A percentile compares a stretch with the other conserved stretches of the same genome.
Conservation (phyloP, 2,329 filamentous ascomycete species). For the Penicillium nordicum region DNA sequence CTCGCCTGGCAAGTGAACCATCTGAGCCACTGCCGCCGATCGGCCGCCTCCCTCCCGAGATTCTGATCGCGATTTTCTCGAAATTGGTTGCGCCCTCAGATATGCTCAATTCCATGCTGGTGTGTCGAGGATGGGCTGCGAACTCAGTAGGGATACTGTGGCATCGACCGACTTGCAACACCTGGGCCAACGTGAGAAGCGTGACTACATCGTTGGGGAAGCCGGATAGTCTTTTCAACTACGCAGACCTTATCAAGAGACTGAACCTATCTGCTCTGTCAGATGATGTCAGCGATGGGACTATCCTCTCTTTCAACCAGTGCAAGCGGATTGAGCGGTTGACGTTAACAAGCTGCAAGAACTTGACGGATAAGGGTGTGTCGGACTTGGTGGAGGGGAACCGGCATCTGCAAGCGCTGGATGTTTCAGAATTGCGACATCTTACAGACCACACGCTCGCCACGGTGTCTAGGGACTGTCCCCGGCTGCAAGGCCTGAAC, state of each 20-base stretch:
- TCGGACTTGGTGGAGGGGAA: conserved; percentile 76
- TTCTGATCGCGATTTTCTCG: conserved; percentile 87
- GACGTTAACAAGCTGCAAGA: conserved; percentile 84
- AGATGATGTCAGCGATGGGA: conserved; percentile 80
- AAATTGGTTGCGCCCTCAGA: conserved; percentile 74
- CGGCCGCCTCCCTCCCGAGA: conserved; percentile 83
- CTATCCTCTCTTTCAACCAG: conserved; percentile 71
- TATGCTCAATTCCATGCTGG: conserved; percentile 82
- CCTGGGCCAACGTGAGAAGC: conserved; percentile 73
- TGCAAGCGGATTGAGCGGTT: conserved; percentile 91
- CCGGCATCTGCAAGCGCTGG: conserved; percentile 76
- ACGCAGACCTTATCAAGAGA: conserved; percentile 84
- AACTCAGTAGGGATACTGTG: conserved; percentile 92
- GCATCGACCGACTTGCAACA: conserved; percentile 89
- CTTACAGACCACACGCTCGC: conserved; percentile 79
- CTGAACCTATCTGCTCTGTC: conserved; percentile 82
- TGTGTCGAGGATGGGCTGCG: conserved; percentile 89
- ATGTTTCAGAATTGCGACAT: conserved; percentile 76
- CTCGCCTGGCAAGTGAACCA: conserved; percentile 58
- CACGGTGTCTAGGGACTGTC: conserved; percentile 75
- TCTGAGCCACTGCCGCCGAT: conserved; percentile 56
- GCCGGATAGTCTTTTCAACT: conserved; percentile 76
- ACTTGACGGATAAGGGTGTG: conserved; percentile 79
- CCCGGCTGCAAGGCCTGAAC: conserved; percentile 84
- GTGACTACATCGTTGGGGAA: conserved; percentile 76